These are phyloP conservation scores for Strobilomyces confusus DNA, from an alignment of 768 basidiomycete species.

Conservation along the genomic window DNA sequence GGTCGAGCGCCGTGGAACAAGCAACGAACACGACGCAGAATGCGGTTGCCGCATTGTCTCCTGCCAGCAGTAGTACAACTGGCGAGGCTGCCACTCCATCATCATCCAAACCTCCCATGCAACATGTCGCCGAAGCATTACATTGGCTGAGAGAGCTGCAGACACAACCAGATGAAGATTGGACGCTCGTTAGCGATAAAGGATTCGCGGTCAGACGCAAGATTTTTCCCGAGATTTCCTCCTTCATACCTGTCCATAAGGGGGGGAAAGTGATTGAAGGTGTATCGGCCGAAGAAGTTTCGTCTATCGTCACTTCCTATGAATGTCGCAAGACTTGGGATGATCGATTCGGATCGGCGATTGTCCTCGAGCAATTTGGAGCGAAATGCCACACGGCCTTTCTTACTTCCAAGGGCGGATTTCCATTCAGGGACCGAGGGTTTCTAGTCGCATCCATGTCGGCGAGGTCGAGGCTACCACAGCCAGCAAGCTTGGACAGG, in stretches of 20 bases:
- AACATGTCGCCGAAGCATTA: slow-evolving; percentile 78
- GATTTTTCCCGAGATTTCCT: slow-evolving; percentile 71
- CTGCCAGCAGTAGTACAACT: slow-evolving; percentile 36
- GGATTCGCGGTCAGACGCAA: slow-evolving; percentile 74
- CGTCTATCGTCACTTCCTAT: slow-evolving; percentile 62
- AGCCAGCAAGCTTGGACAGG: slow-evolving; percentile 37
- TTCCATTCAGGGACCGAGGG: slow-evolving; percentile 88
- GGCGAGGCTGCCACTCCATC: slow-evolving; percentile 44
- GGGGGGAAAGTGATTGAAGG: slow-evolving; percentile 92
- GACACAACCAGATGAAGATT: slow-evolving; percentile 54
- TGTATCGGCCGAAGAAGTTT: slow-evolving; percentile 88
- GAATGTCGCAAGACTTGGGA: slow-evolving; percentile 84
- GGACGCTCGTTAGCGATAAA: slow-evolving; percentile 76
- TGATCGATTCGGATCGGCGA: slow-evolving; percentile 71
- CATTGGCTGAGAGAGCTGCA: slow-evolving; percentile 76
- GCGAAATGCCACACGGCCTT: slow-evolving; percentile 70
- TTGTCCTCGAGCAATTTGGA: slow-evolving; percentile 73
- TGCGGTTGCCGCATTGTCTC: slow-evolving; percentile 74
- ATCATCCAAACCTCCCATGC: slow-evolving; percentile 64
- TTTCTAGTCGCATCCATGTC: slow-evolving; percentile 77
- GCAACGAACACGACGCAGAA: slow-evolving; percentile 70
- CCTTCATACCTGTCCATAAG: slow-evolving; percentile 77
- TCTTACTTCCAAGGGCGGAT: slow-evolving; percentile 67
- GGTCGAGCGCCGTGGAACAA: slow-evolving; percentile 71
- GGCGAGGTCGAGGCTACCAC: slow-evolving; percentile 50